These are phyloP conservation scores for Vicia faba DNA, from an alignment of 306 rosid species.

Conservation along the genomic window DNA sequence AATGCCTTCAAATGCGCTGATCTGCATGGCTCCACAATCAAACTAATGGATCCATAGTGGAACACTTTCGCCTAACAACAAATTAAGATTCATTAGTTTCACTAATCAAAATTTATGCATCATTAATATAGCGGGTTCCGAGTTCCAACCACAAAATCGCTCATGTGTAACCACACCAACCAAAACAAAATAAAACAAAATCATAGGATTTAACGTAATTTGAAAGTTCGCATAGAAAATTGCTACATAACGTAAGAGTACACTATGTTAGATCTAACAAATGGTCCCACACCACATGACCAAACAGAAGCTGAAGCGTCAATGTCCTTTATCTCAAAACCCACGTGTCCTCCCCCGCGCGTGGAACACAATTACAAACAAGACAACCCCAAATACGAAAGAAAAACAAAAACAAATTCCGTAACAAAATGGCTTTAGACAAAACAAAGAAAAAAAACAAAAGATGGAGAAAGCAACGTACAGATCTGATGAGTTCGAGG, in stretches of 20 bases:
- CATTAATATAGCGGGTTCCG: too few relatives aligned
- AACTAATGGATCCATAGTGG: slow-evolving; percentile 88
- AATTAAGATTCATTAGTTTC: slow-evolving; percentile 1
- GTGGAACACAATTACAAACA: slow-evolving; percentile 1
- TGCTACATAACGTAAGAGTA: too few relatives aligned
- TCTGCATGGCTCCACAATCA: slow-evolving; percentile 97
- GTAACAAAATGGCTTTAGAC: background rate
- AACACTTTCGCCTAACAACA: slow-evolving; percentile 70
- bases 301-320: slow-evolving; percentile 26
- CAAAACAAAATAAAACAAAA: background rate
- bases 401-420: background rate
- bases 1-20: slow-evolving; percentile 87
- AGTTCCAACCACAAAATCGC: too few relatives aligned
- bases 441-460: background rate
- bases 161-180: slow-evolving; percentile 13
- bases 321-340: background rate
- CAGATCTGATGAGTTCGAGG: slow-evolving; percentile 84
- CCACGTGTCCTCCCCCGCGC: slow-evolving; percentile 12
- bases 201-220: background rate
- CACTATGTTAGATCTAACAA: slow-evolving; percentile 40
- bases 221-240: background rate
- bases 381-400: background rate
- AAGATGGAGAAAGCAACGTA: slow-evolving; percentile 29
- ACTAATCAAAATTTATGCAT: too few relatives aligned
- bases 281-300: slow-evolving; percentile 38